Evolutionary conservation across 1,284 basidiomycete species (phyloP), one percentile per base, ranked within the genome.

Genomic region (Abortiporus biennis): DNA sequence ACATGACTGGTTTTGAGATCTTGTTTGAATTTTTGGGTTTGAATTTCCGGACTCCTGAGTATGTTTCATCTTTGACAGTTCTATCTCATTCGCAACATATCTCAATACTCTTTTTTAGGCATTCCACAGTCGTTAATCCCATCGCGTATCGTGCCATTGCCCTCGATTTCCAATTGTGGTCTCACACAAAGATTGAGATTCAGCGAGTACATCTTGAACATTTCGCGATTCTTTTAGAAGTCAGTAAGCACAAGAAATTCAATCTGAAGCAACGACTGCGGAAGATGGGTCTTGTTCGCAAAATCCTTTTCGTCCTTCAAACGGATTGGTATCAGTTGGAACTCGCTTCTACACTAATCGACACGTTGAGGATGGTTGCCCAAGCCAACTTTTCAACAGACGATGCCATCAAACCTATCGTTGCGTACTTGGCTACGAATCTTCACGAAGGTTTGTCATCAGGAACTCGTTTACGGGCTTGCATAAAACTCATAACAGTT

Each of bases 141-240:
- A 71, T 86, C 1, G 90, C 90, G 2, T 96, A 95, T 56, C 76
- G 79, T 35, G 75, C 85, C 1, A 74, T 97, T 33, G 86, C 90
- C 0, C 76, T 97, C 2, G 91, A 96, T 56, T 90, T 96, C 52
- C 84, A 92, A 46, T 76, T 97, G 4, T 98, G 94, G 94, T 77
- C 88, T 0, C 74, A 66, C 20, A 81, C 89, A 0, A 66, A 70
- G 1, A 55, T 65, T 3, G 81, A 84, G 30, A 80, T 97, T 20
- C 87, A 92, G 55, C 69, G 68, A 2, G 73, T 80, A 13, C 85
- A 93, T 55, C 70, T 94, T 0, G 79, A 85, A 36, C 89, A 96
- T 57, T 92, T 96, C 55, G 62, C 71, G 1, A 80, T 76, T 9
- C 74, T 97, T 5, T 63, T 95, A 9, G 64, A 77, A 43, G 69